Evolutionary conservation across 768 basidiomycete species (phyloP).

Genomic region (Lenzites betulinus): DNA sequence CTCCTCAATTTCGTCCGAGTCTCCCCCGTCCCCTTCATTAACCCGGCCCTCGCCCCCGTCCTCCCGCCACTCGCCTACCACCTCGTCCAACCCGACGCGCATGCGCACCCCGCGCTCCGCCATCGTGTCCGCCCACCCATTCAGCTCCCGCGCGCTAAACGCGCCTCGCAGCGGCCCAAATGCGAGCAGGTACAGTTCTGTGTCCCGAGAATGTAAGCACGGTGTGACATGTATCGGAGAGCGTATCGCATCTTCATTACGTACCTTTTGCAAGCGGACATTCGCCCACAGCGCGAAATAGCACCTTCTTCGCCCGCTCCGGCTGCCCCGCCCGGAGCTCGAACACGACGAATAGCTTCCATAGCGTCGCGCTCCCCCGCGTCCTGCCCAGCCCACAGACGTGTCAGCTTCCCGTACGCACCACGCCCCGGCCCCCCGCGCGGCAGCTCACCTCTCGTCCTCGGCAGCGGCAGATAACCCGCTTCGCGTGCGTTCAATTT

Average conservation of each 20-base stretch:
- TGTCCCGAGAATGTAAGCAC: background rate
- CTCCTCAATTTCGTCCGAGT: slow-evolving; percentile 55
- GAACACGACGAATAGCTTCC: slow-evolving; percentile 76
- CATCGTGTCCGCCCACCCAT: slow-evolving; percentile 69
- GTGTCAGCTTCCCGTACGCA: slow-evolving; percentile 3
- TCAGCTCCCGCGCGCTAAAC: slow-evolving; percentile 63
- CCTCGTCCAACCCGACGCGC: slow-evolving; percentile 61
- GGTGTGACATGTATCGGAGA: slow-evolving; percentile 5
- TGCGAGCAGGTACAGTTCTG: slow-evolving; percentile 78
- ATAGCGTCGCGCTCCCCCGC: slow-evolving; percentile 62
- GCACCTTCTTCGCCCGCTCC: slow-evolving; percentile 64
- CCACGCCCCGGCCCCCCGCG: background rate
- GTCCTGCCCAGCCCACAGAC: slow-evolving; percentile 46
- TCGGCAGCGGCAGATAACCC: slow-evolving; percentile 64
- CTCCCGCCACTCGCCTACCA: slow-evolving; percentile 43
- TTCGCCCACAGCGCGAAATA: slow-evolving; percentile 75
- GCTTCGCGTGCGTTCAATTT: slow-evolving; percentile 69
- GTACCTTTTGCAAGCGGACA: slow-evolving; percentile 77
- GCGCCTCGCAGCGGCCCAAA: slow-evolving; percentile 69
- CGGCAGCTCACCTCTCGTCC: slow-evolving; percentile 58
- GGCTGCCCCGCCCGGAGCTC: slow-evolving; percentile 66
- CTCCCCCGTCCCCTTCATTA: background rate
- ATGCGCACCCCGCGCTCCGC: slow-evolving; percentile 71
- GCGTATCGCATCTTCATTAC: slow-evolving; percentile 15
- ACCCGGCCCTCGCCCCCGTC: slow-evolving; percentile 4